A percentile compares a stretch with the other conserved stretches of the same genome.
phyloP scores from a whole-genome alignment of 2,329 filamentous ascomycete genomes.

The Emergomyces orientalis region DNA sequence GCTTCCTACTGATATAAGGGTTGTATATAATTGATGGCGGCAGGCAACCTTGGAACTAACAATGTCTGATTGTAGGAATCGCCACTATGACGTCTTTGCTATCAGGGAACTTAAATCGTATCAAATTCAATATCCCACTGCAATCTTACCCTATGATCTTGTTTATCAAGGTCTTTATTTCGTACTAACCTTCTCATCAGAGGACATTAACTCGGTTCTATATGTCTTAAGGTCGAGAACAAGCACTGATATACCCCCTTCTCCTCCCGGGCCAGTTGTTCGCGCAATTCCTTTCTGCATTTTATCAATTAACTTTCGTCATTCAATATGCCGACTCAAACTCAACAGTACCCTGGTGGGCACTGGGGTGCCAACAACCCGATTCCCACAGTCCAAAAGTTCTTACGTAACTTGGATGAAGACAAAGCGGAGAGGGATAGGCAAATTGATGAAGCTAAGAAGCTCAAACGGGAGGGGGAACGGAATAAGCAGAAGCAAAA shows the following conservation, averaged over 20 bases:
- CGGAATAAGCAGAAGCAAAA: constrained; percentile 17
- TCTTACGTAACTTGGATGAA: constrained; percentile 66
- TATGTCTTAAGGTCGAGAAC: background rate
- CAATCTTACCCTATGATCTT: background rate
- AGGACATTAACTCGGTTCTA: background rate
- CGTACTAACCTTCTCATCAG: background rate
- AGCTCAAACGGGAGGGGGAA: constrained; percentile 29
- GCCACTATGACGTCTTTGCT: constrained; percentile 5
- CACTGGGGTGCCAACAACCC: constrained; percentile 78
- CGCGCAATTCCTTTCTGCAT: background rate
- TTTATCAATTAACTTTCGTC: background rate
- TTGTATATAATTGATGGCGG: background rate
- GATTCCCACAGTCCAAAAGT: constrained; percentile 78
- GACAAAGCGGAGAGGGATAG: constrained; percentile 70
- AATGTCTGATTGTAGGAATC: background rate
- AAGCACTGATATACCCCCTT: background rate
- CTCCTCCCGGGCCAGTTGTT: background rate
- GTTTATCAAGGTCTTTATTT: background rate
- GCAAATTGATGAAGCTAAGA: constrained; percentile 53
- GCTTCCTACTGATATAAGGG: background rate
- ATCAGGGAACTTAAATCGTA: background rate
- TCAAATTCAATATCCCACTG: background rate
- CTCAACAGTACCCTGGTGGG: constrained; percentile 46
- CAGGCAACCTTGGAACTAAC: background rate
- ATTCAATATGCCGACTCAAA: constrained; percentile 10